Base-by-base conservation (phyloP, 371 early-diverging fungal species). In the Quaeritorhiza haematococci region DNA sequence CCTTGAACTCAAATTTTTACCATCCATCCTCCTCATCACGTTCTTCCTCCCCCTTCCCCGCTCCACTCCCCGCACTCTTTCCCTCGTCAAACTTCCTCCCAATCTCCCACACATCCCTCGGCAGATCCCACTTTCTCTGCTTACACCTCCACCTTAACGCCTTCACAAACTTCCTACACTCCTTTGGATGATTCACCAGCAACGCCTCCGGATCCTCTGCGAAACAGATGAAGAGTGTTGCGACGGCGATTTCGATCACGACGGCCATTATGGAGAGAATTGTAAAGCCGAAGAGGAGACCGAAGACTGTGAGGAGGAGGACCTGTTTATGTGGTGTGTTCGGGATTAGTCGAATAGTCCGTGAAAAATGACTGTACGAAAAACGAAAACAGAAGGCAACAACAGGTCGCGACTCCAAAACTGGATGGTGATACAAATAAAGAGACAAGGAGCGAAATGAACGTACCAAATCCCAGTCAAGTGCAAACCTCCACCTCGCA, bases 161-260 rank as follows among this genome's bases (percentile, higher is more conserved):
- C 15, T 53, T 38, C 10, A 58, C 59, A 3, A 63, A 33, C 1
- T 44, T 46, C 41, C 21, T 35, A 41, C 59, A 63, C 32, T 43
- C 43, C 21, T n/a, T 19, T 15, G 44, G 33, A 28, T 59, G 54
- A 19, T 43, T 52, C 4, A 58, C 13, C 30, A 59, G 24, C 26
- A 63, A 21, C 7, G 55, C 63, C 33, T 63, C 63, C n/a, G 59
- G 59, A 29, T 63, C 48, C 32, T 63, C 63, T 10, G 63, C 63
- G 28, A 63, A 17, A 5, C 27, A 29, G 1, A 63, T 59, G 58
- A 63, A 63, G 21, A 63, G 44, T 2, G 63, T 41, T 13, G 49
- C 55, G n/a, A 50, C 59, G 26, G 60, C 41, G 49, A 59, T 63
- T 48, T 63, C 63, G 10, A 63, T 59, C 0, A 56, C 56, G 19